A percentile compares a stretch with the other conserved stretches of the same genome.
Evolutionary conservation across 441 rosid genomes (phyloP).

Genomic region (Populus trichocarpa): DNA sequence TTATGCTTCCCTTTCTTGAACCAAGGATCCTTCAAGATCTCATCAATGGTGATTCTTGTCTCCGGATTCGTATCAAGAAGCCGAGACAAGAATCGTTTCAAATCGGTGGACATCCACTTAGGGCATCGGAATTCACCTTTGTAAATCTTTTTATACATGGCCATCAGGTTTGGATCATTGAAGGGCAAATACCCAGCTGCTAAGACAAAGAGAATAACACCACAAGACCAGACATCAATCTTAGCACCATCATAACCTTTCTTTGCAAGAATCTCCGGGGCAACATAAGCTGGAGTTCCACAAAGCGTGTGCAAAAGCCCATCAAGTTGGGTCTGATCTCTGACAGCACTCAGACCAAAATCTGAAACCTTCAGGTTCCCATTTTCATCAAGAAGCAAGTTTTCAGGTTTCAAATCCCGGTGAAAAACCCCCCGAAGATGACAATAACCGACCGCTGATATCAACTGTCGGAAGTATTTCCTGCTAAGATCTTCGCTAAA

Average conservation of each 20-base stretch:
- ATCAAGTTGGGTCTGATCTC: constrained; percentile 64
- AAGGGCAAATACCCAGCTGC: constrained; percentile 84
- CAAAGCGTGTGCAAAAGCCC: constrained; percentile 79
- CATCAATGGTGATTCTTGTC: constrained; percentile 69
- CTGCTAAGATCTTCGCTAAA: constrained; percentile 74
- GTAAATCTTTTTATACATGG: constrained; percentile 85
- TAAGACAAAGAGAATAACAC: constrained; percentile 69
- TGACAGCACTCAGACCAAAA: constrained; percentile 78
- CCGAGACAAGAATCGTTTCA: no score
- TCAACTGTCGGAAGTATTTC: constrained; percentile 66
- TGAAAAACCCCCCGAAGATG: constrained; percentile 77
- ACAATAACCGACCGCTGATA: constrained; percentile 82
- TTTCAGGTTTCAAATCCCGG: constrained; percentile 84
- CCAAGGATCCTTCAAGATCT: constrained; percentile 74
- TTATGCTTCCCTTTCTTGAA: constrained; percentile 49
- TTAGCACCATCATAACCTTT: constrained; percentile 24
- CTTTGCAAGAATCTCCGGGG: constrained; percentile 78
- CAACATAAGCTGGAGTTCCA: constrained; percentile 91
- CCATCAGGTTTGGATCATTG: constrained; percentile 84
- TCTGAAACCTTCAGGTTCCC: constrained; percentile 78
- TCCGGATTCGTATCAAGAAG: constrained; percentile 69
- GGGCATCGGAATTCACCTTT: constrained; percentile 78
- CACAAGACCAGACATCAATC: constrained; percentile 91
- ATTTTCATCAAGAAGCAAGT: constrained; percentile 67
- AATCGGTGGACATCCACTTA: constrained; percentile 68